Evolutionary conservation across 495 filamentous ascomycete species (phyloP), one percentile per base, ranked within the genome.

Genomic region (Jackrogersella minutella): DNA sequence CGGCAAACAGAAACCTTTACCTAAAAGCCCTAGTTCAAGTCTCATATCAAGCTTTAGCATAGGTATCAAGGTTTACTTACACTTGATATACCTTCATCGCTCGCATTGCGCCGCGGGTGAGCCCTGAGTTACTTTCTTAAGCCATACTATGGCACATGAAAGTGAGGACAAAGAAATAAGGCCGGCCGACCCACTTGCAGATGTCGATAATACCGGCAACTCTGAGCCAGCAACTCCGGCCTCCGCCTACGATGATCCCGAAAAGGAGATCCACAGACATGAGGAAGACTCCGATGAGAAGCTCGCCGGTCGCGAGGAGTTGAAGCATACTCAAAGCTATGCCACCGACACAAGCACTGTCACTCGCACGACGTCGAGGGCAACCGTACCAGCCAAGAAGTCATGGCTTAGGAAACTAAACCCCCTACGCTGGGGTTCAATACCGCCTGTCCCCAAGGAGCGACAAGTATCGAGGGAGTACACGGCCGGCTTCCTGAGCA

Each of bases 391-490:
- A 11, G 19, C 74, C 31, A 80, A 82, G 64, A 84, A 81, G 62
- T 82, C 81, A 68, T 90, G 87, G 87, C 83, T 85, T 68, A 84
- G 82, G 64, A 79, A 80, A 30, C 69, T 82, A 10, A 91, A 92
- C 68, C 88, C 89, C 2, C 68, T 91, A 60, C 81, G 83, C 74
- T 86, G 85, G 84, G 83, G 84, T 31, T 62, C 66, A 21, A 80
- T 82, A 13, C 87, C 87, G 0, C 84, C 87, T 8, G 78, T 90
- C 3, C 88, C 89, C 43, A 76, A 86, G 56, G 79, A 83, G 70
- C 78, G 84, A 26, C 57, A 55, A 34, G 77, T 83, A 2, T 87
- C 78, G 13, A 78, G 81, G 43, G 89, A 92, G 74, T 81, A 86
- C 57, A 74, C 71, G 16, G 89, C 89, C 0, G 71, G 80, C 6